Conservation (phyloP, 2,329 filamentous ascomycete genomes). For the Talaromyces sp. region DNA sequence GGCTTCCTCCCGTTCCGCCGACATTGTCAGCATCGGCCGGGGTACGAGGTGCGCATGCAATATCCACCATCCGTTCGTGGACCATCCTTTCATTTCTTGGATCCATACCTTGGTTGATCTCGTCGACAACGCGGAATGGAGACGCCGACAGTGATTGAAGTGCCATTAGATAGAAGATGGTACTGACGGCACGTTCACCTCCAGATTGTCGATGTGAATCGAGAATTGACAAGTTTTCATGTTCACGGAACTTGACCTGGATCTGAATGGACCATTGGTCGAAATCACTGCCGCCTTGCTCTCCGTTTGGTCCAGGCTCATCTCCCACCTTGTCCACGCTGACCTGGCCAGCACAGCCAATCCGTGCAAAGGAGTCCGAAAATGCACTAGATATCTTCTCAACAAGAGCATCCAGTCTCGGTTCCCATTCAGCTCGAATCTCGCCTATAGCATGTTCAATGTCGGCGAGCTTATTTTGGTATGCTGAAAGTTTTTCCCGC, state of each 20-base stretch:
- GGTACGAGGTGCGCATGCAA: conserved; percentile 60
- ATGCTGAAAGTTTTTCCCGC: conserved; percentile 53
- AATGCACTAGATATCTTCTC: conserved; percentile 84
- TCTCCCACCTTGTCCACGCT: conserved; percentile 66
- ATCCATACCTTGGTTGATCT: conserved; percentile 99
- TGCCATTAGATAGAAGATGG: conserved; percentile 98
- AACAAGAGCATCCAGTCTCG: conserved; percentile 71
- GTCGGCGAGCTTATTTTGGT: conserved; percentile 51
- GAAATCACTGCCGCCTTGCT: conserved; percentile 63
- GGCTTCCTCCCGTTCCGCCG: conserved; percentile 44
- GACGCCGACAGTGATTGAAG: conserved; percentile 89
- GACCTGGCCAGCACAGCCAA: conserved; percentile 90
- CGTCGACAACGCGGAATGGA: conserved; percentile 96
- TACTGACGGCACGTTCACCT: conserved; percentile 91
- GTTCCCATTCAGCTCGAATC: conserved; percentile 74
- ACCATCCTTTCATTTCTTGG: conserved; percentile 97
- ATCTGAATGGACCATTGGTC: conserved; percentile 92
- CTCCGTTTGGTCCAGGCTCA: conserved; percentile 25
- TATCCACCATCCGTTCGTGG: conserved; percentile 96
- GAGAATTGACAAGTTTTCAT: conserved; percentile 77
- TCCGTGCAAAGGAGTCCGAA: conserved; percentile 86
- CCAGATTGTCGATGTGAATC: conserved; percentile 93
- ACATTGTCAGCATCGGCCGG: conserved; percentile 37
- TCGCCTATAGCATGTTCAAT: conserved; percentile 57
- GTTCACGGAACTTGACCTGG: conserved; percentile 86